A percentile compares a stretch with the other conserved stretches of the same genome.
Conservation (phyloP, 805 yeast genomes). For the Wickerhamomyces tratensis region DNA sequence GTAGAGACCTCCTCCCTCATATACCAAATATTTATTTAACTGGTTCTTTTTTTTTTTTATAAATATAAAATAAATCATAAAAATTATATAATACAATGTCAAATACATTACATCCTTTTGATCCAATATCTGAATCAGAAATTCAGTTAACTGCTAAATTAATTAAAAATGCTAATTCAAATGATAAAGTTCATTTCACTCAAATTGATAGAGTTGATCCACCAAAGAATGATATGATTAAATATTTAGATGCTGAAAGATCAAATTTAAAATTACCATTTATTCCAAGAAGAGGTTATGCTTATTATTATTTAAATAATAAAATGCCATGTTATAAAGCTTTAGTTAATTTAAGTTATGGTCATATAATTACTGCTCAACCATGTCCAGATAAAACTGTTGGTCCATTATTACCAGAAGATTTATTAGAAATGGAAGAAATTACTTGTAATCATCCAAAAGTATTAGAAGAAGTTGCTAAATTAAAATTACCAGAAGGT, state of each 20-base stretch:
- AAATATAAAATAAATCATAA: no score
- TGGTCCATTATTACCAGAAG: slow-evolving; percentile 61
- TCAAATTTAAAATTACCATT: slow-evolving; percentile 35
- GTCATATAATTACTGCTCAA: slow-evolving; percentile 45
- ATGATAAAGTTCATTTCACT: slow-evolving; percentile 44
- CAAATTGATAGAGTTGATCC: slow-evolving; percentile 62
- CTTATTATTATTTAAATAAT: slow-evolving; percentile 47
- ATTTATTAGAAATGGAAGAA: slow-evolving; percentile 41
- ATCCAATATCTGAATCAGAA: slow-evolving; percentile 44
- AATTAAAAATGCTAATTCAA: slow-evolving; percentile 44
- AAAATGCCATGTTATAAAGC: slow-evolving; percentile 48
- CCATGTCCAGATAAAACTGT: slow-evolving; percentile 50
- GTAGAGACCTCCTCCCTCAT: no score
- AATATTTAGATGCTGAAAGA: slow-evolving; percentile 54
- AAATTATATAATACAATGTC: not conserved
- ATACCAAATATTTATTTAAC: no score
- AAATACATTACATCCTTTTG: slow-evolving; percentile 37
- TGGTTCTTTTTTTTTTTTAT: no score
- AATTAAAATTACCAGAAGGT: slow-evolving; percentile 46
- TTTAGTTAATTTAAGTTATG: slow-evolving; percentile 49
- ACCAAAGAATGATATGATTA: slow-evolving; percentile 56
- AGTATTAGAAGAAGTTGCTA: slow-evolving; percentile 50
- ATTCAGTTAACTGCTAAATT: slow-evolving; percentile 42
- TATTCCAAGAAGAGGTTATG: slow-evolving; percentile 55
- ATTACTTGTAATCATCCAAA: slow-evolving; percentile 41